Evolutionary conservation across 1,284 basidiomycete species (phyloP), one percentile per base, ranked within the genome.

Genomic region (Cryptococcus floricola): DNA sequence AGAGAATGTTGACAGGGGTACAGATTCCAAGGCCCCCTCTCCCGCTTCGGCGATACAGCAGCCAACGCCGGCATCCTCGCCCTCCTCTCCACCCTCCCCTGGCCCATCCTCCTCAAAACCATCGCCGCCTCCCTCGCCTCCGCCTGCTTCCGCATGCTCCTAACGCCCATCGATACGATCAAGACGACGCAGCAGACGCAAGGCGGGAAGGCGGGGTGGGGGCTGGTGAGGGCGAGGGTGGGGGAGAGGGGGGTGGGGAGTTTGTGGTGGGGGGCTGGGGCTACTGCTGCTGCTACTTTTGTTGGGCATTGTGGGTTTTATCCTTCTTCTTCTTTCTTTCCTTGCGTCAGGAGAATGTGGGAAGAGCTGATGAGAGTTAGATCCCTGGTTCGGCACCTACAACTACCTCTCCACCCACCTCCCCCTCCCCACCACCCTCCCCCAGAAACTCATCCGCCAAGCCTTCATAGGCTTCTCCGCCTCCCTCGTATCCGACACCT

Each of bases 101-200:
- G 67, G 66, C 69, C 69, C 5, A 70, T 73, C 25, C 64, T 75
- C 23, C 61, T 75, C 63, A 74, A 77, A 58, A 69, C 74, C 37
- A 67, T 79, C 37, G 69, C 70, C 39, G 73, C 69, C 1, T 65
- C 62, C 19, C 52, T 71, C 44, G 62, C 67, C 4, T 69, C 89
- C 0, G 89, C 91, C 0, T 79, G 79, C 10, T 91, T 92, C 74
- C 79, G 89, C 42, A 93, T 94, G 84, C 78, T 87, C 14, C 77
- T 94, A 43, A 93, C 89, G 0, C 91, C 91, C 0, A 82, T 94
- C 51, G 91, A 95, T 75, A 92, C 91, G 0, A 71, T 93, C 60
- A 94, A 95, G 81, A 95, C 91, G 7, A 94, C 90, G 0, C 79
- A 94, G 78, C 91, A 95, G 77, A 89, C 91, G 0, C 86, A 92